Base-by-base conservation (phyloP, 1,139 yeast genomes). In the Nakaseomyces kungkrabaensis region DNA sequence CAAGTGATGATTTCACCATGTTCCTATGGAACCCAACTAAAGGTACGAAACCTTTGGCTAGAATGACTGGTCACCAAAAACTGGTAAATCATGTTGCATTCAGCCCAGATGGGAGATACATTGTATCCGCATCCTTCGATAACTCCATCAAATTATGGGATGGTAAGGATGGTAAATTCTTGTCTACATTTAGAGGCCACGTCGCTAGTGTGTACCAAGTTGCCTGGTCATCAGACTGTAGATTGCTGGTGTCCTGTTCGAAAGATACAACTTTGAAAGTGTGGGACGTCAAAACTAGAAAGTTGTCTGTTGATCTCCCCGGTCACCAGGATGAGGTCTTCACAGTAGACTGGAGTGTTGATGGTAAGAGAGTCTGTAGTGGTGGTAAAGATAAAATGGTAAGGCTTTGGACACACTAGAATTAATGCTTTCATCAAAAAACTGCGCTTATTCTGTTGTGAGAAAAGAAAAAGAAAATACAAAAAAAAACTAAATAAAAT, bases 41-140 rank as follows among this genome's bases (percentile, higher is more conserved):
- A 65, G 73, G 84, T 1, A 74, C 76, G 43, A 92, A 90, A 66
- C 98, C 98, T 0, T 68, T 92, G 7, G 81, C 88, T 51, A 77
- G 98, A 61, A 85, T 92, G 94, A 89, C 96, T 1, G 99, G 99
- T 27, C 99, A 92, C 68, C 98, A 92, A 65, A 92, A 92, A 68
- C 74, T 90, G 37, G 98, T 92, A 29, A 92, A 92, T 63, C 97
- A 92, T 66, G 99, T 92, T 6, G 82, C 90, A 7, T 92, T 92
- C 64, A 85, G 96, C 1, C 98, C 99, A 3, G 97, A 92, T 67
- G 97, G 97, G 7, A 77, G 96, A 57, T 77, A 79, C 59, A 78
- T 94, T 49, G 96, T 92, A 0, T 87, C 96, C 10, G 90, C 96
- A 5, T 88, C 97, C 1, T 92, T 92, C 65, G 99, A 92, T 67